These are phyloP conservation scores for Eurotiales sp. DNA, from an alignment of 2,329 filamentous ascomycete species.

Conservation along the genomic window DNA sequence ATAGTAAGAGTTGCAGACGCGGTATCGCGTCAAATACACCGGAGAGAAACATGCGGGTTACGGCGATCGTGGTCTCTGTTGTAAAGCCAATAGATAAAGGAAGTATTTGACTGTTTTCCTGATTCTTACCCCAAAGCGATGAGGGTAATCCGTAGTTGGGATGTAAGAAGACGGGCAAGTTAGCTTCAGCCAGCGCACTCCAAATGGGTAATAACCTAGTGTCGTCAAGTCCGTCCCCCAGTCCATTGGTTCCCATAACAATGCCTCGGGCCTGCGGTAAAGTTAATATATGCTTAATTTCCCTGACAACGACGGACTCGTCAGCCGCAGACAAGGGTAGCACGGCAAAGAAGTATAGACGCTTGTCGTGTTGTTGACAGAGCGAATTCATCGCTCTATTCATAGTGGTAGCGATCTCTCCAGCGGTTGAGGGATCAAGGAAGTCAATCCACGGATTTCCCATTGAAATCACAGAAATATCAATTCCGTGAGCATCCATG, in stretches of 20 bases:
- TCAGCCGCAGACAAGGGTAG: conserved; percentile 71
- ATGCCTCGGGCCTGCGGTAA: conserved; percentile 74
- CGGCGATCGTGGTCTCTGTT: conserved; percentile 86
- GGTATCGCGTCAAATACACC: conserved; percentile 77
- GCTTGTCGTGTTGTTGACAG: conserved; percentile 57
- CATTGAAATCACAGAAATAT: conserved; percentile 78
- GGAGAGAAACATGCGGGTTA: conserved; percentile 80
- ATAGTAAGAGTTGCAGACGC: conserved; percentile 68
- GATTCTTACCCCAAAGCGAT: conserved; percentile 73
- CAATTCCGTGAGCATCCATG: conserved; percentile 80
- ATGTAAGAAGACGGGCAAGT: conserved; percentile 74
- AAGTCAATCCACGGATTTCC: conserved; percentile 96
- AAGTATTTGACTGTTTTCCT: conserved; percentile 79
- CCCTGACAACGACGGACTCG: conserved; percentile 56
- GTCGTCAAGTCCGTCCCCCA: conserved; percentile 79
- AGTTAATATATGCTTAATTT: conserved; percentile 59
- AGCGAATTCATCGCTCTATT: conserved; percentile 74
- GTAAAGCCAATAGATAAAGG: conserved; percentile 84
- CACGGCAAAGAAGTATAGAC: conserved; percentile 77
- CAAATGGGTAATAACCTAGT: conserved; percentile 67
- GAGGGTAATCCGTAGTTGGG: conserved; percentile 86
- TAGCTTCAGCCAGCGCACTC: conserved; percentile 60
- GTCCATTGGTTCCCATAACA: conserved; percentile 78
- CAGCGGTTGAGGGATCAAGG: conserved; percentile 54
- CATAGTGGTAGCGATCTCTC: conserved; percentile 60